phyloP scores from a whole-genome alignment of 495 filamentous ascomycete species.

The Lindgomyces ingoldianus region DNA sequence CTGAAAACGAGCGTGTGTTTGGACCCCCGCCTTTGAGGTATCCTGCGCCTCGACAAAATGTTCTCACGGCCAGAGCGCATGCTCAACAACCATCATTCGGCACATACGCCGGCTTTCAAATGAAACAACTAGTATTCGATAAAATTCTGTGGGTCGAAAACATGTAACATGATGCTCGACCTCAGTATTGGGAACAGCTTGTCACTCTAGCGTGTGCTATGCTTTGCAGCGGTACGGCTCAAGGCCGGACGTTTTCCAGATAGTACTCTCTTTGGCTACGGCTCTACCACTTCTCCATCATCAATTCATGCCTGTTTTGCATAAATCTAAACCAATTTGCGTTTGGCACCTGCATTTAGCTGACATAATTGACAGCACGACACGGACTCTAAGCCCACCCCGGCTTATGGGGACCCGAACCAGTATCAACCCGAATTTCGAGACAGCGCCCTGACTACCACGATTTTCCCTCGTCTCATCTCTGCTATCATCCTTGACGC shows the following conservation, averaged over 20 bases:
- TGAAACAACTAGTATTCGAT: slow-evolving; percentile 14
- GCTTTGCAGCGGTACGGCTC: background rate
- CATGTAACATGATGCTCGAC: slow-evolving; percentile 27
- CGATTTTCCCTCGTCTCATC: slow-evolving; percentile 34
- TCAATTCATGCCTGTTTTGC: slow-evolving; percentile 14
- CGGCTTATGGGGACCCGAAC: slow-evolving; percentile 37
- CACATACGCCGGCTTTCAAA: slow-evolving; percentile 1
- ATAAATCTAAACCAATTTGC: slow-evolving; percentile 24
- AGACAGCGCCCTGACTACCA: slow-evolving; percentile 35
- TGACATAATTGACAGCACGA: slow-evolving; percentile 39
- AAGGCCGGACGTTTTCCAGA: slow-evolving; percentile 11
- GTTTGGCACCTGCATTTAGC: slow-evolving; percentile 27
- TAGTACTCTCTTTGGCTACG: slow-evolving; percentile 6
- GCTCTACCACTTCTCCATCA: slow-evolving; percentile 21
- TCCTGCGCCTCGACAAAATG: no score
- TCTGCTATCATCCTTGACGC: slow-evolving; percentile 37
- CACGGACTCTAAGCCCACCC: slow-evolving; percentile 23
- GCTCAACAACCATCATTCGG: slow-evolving; percentile 4
- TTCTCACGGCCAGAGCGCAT: slow-evolving; percentile 2
- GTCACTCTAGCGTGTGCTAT: slow-evolving; percentile 4
- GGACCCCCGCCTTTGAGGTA: slow-evolving; percentile 1
- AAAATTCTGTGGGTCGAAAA: slow-evolving; percentile 4
- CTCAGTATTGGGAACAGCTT: slow-evolving; percentile 12
- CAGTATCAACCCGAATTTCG: slow-evolving; percentile 31
- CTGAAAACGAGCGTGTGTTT: background rate